Evolutionary conservation across 2,329 filamentous ascomycete genomes (phyloP), one percentile per base, ranked within the genome.

Genomic region (Alternaria conjuncta): DNA sequence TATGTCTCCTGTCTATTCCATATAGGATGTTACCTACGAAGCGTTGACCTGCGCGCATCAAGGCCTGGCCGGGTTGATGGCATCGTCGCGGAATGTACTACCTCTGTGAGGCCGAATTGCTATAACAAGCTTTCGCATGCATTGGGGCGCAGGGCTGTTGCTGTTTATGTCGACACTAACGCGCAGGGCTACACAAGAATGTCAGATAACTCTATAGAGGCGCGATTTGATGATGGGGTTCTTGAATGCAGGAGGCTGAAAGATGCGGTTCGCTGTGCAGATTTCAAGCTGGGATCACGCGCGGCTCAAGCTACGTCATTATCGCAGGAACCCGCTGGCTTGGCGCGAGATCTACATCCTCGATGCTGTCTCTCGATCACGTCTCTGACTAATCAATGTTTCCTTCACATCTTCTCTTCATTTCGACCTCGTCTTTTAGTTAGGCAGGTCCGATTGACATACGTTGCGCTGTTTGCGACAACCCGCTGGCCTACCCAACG

Each of bases 11-110:
- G 6, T 23, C 6, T 28, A 25, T 21, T 10, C n/a, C 4, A 20
- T 15, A 41, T 41, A 13, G 13, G 49, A 23, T n/a, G 20, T 30
- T 41, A 4, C 49, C 20, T 53, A 53, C 49, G 89, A 68, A 89
- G 84, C 20, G 83, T 84, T n/a, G 85, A 86, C 67, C 84, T 80
- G 58, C 84, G 83, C 61, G 73, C 65, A 59, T 78, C 74, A 60
- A 79, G 73, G 28, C 71, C 51, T 3, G 85, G 79, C n/a, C 72
- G 71, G 61, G 69, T 64, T 53, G 68, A 64, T 55, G 71, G 69
- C 77, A 79, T 79, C 65, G 61, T 56, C 53, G 62, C 61, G 50
- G 28, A 36, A 30, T 44, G 61, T 54, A 55, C 65, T 71, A 75
- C 73, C 73, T 77, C 62, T 69, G 69, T 50, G 63, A 69, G 63